Base-by-base conservation (phyloP, 2,329 filamentous ascomycete species). In the Stylonectria norvegica region DNA sequence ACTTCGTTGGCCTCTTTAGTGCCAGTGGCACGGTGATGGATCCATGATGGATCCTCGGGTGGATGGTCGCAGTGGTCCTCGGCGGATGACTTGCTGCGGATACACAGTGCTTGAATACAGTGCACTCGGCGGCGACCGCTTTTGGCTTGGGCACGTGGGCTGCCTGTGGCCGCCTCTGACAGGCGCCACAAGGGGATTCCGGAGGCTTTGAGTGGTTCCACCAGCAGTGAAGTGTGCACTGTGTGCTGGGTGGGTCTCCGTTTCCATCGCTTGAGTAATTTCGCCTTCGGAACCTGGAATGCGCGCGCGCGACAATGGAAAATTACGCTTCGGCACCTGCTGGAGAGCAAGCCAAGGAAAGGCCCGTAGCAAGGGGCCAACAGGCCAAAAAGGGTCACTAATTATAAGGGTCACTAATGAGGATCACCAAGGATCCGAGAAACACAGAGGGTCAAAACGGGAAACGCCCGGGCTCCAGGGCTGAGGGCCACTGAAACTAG, bases 101-200 rank as follows among this genome's bases (percentile, higher is more conserved):
- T 38, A 43, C 37, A 52, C 48, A 45, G 46, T 52, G 48, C 34
- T 20, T 44, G 35, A 20, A 39, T 39, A 55, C 49, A 46, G 51
- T 52, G 43, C 36, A 20, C 11, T 18, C 30, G 30, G 30, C 31
- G 10, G 23, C 12, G 17, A 33, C 42, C 36, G 47, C 27, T 38
- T 48, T 44, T 32, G 42, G 49, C 12, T 33, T 28, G 34, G 27
- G 40, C 45, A 55, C 51, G 51, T 55, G 51, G 51, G 44, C 38
- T 42, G 28, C 33, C 34, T 48, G 41, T 37, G 34, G 28, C 9
- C 34, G 39, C 37, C 29, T 43, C 37, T 55, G 48, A 52, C 50
- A 49, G 39, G 45, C 40, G 48, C 52, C 45, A 53, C 44, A 45
- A 34, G 45, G 43, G 36, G 46, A 46, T 45, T 50, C 20, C 30